Evolutionary conservation across 805 yeast genomes (phyloP).

Genomic region (Ogataea henricii): DNA sequence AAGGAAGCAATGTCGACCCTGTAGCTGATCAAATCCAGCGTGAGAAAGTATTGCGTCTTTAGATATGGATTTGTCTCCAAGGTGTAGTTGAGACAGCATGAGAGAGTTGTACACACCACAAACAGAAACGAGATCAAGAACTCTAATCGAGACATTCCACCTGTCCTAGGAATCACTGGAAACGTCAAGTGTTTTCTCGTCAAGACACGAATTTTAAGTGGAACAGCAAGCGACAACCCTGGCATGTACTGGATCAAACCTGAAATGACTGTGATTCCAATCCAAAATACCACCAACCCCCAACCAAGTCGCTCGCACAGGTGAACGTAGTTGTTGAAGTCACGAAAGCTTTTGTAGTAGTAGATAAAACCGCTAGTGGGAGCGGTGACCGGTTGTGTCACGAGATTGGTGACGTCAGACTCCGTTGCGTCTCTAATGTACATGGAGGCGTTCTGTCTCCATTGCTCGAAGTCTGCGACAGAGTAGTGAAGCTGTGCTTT

Average conservation of each 20-base stretch:
- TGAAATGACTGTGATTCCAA: conserved; percentile 34
- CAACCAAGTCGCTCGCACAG: conserved; percentile 45
- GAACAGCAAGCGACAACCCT: neutral
- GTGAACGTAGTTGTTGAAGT: conserved; percentile 39
- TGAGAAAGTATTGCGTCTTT: conserved; percentile 32
- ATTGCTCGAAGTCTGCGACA: conserved; percentile 34
- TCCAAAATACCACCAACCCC: conserved; percentile 49
- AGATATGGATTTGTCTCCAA: conserved; percentile 42
- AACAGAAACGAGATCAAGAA: conserved; percentile 35
- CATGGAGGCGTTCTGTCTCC: conserved; percentile 35
- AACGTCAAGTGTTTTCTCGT: conserved; percentile 6
- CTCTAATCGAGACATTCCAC: conserved; percentile 23
- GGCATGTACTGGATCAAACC: conserved; percentile 31
- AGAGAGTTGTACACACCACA: conserved; percentile 33
- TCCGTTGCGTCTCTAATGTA: conserved; percentile 35
- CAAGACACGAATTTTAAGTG: neutral
- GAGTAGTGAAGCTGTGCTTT: conserved; percentile 39
- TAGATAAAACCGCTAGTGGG: conserved; percentile 35
- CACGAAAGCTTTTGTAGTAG: conserved; percentile 38
- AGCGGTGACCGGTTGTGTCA: conserved; percentile 37
- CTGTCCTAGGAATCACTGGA: conserved; percentile 12
- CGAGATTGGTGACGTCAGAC: conserved; percentile 25
- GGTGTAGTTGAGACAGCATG: conserved; percentile 38
- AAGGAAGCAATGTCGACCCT: conserved; percentile 54
- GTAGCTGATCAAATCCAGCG: conserved; percentile 47